Evolutionary conservation across 129 eudicot species (phyloP).

Genomic region (Ambrosia trifida): DNA sequence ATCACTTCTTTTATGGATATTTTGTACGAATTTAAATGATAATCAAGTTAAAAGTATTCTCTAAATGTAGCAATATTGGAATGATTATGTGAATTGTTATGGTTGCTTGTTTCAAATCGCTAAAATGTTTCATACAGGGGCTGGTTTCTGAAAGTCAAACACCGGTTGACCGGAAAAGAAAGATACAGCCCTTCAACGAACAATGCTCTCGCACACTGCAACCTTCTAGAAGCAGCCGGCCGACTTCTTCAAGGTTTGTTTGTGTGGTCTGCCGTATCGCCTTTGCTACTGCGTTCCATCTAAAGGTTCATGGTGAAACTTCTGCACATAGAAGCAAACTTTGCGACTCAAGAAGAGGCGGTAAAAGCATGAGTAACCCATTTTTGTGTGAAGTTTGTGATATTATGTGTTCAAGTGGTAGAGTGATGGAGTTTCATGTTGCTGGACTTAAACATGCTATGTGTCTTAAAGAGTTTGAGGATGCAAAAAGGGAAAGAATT

Average conservation of each 20-base stretch:
- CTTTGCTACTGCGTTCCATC: constrained; percentile 35
- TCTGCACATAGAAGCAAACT: constrained; percentile 21
- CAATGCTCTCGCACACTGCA: constrained; percentile 18
- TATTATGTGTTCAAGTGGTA: constrained; percentile 28
- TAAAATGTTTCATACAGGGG: constrained; percentile 27
- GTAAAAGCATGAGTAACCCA: constrained; percentile 30
- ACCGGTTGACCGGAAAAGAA: constrained; percentile 30
- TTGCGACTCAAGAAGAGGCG: constrained; percentile 9
- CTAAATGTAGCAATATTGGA: constrained; percentile 1
- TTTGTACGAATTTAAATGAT: constrained; percentile 5
- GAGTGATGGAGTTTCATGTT: constrained; percentile 40
- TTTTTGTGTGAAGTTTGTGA: constrained; percentile 41
- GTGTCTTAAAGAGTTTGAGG: constrained; percentile 29
- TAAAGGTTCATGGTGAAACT: constrained; percentile 40
- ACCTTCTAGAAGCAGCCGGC: neutral
- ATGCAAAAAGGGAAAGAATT: constrained; percentile 31
- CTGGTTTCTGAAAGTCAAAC: constrained; percentile 24
- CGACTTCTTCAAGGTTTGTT: constrained; percentile 32
- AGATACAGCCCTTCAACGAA: constrained; percentile 21
- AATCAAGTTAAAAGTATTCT: constrained; percentile 1
- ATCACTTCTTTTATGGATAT: constrained; percentile 13
- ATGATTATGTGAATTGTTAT: constrained; percentile 1
- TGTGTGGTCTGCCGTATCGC: constrained; percentile 36
- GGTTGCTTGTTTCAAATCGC: constrained; percentile 10
- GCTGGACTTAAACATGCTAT: constrained; percentile 34